Conservation (phyloP, 805 yeast genomes). For the Peterozyma xylosa region DNA sequence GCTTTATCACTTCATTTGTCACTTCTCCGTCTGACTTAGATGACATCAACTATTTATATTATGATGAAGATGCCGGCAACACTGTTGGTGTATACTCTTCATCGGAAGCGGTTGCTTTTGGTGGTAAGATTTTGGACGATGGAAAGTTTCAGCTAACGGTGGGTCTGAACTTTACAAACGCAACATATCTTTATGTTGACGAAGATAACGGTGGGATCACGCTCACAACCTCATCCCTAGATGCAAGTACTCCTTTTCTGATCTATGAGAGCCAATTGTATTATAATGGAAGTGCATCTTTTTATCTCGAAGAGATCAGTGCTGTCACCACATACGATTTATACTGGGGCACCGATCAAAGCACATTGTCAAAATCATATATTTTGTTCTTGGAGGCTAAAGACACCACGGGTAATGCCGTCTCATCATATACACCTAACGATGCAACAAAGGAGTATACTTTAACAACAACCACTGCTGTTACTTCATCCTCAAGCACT, state of each 20-base stretch:
- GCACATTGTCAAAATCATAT: background rate
- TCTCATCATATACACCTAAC: background rate
- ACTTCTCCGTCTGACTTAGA: constrained; percentile 1
- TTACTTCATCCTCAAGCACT: background rate
- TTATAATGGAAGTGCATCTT: constrained; percentile 6
- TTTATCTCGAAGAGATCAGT: constrained; percentile 1
- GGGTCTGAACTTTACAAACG: constrained; percentile 2
- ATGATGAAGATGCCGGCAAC: background rate
- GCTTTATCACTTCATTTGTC: constrained; percentile 3
- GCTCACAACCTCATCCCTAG: background rate
- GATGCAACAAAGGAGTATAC: constrained; percentile 2
- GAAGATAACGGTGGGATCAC: constrained; percentile 3
- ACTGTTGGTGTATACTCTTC: constrained; percentile 3
- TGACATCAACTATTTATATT: constrained; percentile 3
- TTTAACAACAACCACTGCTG: constrained; percentile 4
- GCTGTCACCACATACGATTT: constrained; percentile 3
- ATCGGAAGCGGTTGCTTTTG: background rate
- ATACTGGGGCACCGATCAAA: constrained; percentile 4
- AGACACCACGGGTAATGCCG: background rate
- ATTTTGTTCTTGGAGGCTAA: constrained; percentile 1
- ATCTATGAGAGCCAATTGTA: constrained; percentile 1
- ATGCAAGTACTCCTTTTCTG: constrained; percentile 2
- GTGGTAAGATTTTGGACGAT: constrained; percentile 1
- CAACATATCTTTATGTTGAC: constrained; percentile 1
- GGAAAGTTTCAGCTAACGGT: constrained; percentile 2